phyloP scores from a whole-genome alignment of 208 protist species.

The Crithidia mellificae region DNA sequence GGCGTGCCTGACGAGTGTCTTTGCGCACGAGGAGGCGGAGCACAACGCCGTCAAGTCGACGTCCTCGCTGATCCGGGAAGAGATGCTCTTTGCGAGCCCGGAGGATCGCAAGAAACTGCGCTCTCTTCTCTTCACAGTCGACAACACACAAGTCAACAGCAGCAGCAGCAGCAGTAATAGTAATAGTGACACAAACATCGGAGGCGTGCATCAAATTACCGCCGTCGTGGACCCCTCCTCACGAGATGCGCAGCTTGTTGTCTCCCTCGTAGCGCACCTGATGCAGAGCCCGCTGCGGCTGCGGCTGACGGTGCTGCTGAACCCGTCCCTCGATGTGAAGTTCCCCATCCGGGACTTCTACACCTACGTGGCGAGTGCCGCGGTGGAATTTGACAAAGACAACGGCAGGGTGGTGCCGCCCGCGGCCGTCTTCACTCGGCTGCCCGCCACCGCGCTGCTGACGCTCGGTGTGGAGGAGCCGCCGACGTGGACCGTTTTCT shows the following conservation, averaged over 20 bases:
- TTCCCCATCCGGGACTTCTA: slow-evolving; percentile 93
- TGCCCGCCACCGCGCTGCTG: slow-evolving; percentile 59
- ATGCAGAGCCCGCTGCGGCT: slow-evolving; percentile 38
- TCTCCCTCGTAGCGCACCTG: slow-evolving; percentile 79
- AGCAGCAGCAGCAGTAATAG: too few species aligned
- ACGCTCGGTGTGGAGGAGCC: slow-evolving; percentile 90
- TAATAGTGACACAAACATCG: background rate
- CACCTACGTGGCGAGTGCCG: slow-evolving; percentile 74
- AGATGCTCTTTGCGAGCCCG: background rate
- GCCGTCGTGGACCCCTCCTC: slow-evolving; percentile 92
- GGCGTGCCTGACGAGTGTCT: slow-evolving; percentile 36
- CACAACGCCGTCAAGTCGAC: background rate
- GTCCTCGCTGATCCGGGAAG: slow-evolving; percentile 4
- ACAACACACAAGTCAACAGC: slow-evolving; percentile 8
- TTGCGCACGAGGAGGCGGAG: slow-evolving; percentile 1
- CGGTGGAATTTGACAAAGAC: slow-evolving; percentile 69
- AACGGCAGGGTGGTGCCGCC: slow-evolving; percentile 59
- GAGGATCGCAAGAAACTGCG: slow-evolving; percentile 16
- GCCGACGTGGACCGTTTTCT: slow-evolving; percentile 88
- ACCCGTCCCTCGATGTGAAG: slow-evolving; percentile 54
- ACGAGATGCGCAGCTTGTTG: slow-evolving; percentile 77
- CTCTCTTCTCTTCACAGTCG: slow-evolving; percentile 17
- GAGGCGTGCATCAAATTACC: slow-evolving; percentile 39
- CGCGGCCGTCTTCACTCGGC: slow-evolving; percentile 46
- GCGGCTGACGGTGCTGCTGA: slow-evolving; percentile 74